phyloP scores from a whole-genome alignment of 108 stramenopile genomes.

The Cyclotella sp. region DNA sequence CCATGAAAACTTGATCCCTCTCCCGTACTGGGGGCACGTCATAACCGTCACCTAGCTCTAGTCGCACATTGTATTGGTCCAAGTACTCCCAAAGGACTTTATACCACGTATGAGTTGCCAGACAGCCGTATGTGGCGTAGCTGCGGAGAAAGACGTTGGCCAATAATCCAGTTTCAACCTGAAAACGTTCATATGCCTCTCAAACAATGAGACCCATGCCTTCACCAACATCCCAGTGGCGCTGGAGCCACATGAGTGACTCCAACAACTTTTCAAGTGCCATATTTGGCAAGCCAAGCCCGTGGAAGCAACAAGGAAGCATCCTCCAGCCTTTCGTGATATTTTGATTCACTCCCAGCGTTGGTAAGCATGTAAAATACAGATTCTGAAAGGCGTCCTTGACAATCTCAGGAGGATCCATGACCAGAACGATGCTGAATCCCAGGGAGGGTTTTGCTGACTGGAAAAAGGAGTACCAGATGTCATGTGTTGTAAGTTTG shows the following conservation, averaged over 20 bases:
- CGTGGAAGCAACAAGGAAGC: not conserved
- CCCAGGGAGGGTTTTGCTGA: not conserved
- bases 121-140: not conserved
- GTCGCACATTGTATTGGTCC: not conserved
- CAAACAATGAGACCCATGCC: not conserved
- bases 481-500: not conserved
- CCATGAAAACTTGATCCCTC: constrained; percentile 3
- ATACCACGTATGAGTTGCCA: constrained; percentile 15
- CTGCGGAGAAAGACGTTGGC: constrained; percentile 6
- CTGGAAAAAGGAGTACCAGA: not conserved
- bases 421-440: not conserved
- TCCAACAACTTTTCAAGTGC: not conserved
- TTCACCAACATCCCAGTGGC: constrained; percentile 1
- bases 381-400: not conserved
- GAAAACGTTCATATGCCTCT: not conserved
- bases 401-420: not conserved
- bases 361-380: not conserved
- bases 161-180: not conserved
- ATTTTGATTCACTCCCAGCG: constrained; percentile 4
- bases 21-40: not conserved
- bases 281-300: constrained; percentile 16
- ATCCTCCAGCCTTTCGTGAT: constrained; percentile 15
- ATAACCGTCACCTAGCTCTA: not conserved
- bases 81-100: constrained; percentile 11
- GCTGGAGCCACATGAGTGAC: constrained; percentile 2